These are phyloP conservation scores for Moesziomyces globuligerus DNA, from an alignment of 1,284 basidiomycete species.

Conservation along the genomic window DNA sequence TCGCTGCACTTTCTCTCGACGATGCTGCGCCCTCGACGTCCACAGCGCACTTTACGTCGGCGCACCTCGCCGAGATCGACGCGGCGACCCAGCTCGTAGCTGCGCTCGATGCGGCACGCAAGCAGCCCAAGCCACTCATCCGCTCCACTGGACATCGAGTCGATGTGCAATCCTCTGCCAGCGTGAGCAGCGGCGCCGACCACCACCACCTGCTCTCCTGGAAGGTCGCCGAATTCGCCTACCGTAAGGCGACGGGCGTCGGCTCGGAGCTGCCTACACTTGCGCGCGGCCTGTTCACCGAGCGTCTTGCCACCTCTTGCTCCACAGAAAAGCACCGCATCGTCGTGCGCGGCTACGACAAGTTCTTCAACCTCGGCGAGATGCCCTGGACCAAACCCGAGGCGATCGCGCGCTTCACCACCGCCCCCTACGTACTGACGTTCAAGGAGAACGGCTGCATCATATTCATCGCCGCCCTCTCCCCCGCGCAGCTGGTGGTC, in stretches of 20 bases:
- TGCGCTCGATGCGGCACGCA: conserved; percentile 30
- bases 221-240: conserved; percentile 65
- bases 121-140: conserved; percentile 45
- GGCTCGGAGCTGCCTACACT: conserved; percentile 61
- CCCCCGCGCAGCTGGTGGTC: conserved; percentile 79
- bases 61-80: conserved; percentile 18
- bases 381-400: conserved; percentile 83
- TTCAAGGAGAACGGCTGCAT: conserved; percentile 98
- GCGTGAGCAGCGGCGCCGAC: not conserved
- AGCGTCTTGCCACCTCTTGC: conserved; percentile 34
- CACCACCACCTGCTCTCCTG: conserved; percentile 55
- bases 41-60: conserved; percentile 8
- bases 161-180: not conserved
- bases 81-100: conserved; percentile 31
- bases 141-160: conserved; percentile 41
- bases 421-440: conserved; percentile 85
- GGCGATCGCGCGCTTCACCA: conserved; percentile 72
- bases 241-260: conserved; percentile 57
- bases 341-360: conserved; percentile 92
- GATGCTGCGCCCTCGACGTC: conserved; percentile 6
- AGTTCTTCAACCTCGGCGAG: conserved; percentile 98
- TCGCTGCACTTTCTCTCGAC: conserved; percentile 37
- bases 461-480: conserved; percentile 91
- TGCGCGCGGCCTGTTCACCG: conserved; percentile 64
- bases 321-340: conserved; percentile 73